phyloP scores from a whole-genome alignment of 495 filamentous ascomycete genomes.

The Penicillium bovifimosum region DNA sequence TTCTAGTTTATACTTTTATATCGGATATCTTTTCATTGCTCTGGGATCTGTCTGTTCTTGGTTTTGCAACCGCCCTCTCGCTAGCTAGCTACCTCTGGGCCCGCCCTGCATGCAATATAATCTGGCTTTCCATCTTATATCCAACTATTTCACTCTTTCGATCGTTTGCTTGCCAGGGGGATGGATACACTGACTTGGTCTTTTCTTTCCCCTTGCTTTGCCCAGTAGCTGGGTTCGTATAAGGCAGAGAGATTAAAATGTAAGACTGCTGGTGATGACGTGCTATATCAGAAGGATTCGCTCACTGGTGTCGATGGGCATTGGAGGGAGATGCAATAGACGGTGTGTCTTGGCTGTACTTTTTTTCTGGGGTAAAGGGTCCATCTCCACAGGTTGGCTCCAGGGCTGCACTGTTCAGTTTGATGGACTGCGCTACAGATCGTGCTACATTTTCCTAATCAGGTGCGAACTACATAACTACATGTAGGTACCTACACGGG shows the following conservation, averaged over 20 bases:
- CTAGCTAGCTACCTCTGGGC: not conserved
- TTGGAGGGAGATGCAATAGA: not conserved
- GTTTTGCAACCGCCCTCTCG: not conserved
- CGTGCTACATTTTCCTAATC: too few relatives aligned
- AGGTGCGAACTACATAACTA: not conserved
- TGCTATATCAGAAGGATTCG: not conserved
- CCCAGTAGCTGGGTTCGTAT: too few relatives aligned
- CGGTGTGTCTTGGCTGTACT: not conserved
- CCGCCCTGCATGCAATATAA: not conserved
- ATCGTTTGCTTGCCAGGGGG: too few relatives aligned
- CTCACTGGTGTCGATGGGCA: not conserved
- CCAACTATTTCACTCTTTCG: not conserved
- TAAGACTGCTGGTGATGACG: not conserved
- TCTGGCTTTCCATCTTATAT: not conserved
- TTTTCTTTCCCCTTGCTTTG: too few relatives aligned
- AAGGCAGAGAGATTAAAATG: not conserved
- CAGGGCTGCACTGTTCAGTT: not conserved
- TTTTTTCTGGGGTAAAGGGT: constrained; percentile 4
- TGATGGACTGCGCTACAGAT: not conserved
- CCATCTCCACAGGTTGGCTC: not conserved
- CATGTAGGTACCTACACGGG: not conserved
- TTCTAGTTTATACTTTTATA: not conserved
- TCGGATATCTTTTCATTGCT: not conserved
- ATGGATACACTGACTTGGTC: too few relatives aligned
- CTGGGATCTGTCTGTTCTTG: not conserved